Evolutionary conservation across 352 stramenopile genomes (phyloP).

Genomic region (Phytophthora sp.): DNA sequence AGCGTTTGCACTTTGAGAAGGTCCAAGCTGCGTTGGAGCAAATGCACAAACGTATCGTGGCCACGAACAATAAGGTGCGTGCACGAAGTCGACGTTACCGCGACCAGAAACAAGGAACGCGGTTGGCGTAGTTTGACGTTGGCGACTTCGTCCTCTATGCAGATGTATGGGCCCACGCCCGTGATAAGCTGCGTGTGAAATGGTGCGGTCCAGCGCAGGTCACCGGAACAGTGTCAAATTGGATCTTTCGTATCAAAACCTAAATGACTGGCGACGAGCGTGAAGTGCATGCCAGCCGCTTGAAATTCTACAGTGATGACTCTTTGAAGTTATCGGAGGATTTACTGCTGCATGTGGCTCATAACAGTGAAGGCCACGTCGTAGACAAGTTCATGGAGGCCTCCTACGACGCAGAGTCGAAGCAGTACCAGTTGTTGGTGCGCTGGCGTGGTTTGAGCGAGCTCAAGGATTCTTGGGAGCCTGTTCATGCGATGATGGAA

Average conservation of each 20-base stretch:
- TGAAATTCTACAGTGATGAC: slow-evolving; percentile 22
- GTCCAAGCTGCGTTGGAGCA: background rate
- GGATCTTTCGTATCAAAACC: slow-evolving; percentile 20
- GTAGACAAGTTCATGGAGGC: slow-evolving; percentile 6
- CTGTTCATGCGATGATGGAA: slow-evolving; percentile 9
- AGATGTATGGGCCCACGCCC: slow-evolving; percentile 22
- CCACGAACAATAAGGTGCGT: background rate
- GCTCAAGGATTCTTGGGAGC: slow-evolving; percentile 18
- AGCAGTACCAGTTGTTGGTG: slow-evolving; percentile 5
- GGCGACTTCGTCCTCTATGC: slow-evolving; percentile 27
- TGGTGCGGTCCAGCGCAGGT: slow-evolving; percentile 25
- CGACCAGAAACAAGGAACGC: background rate
- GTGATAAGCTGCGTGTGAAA: slow-evolving; percentile 12
- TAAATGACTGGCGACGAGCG: slow-evolving; percentile 11
- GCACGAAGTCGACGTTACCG: background rate
- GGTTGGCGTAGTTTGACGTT: slow-evolving; percentile 22
- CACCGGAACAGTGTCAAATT: slow-evolving; percentile 7
- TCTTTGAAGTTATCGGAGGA: slow-evolving; percentile 15
- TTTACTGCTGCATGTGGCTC: slow-evolving; percentile 11
- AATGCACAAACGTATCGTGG: slow-evolving; percentile 6
- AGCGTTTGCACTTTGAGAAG: background rate
- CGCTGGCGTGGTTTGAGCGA: slow-evolving; percentile 14
- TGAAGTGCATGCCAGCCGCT: slow-evolving; percentile 10
- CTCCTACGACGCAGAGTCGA: background rate
- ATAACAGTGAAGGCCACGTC: slow-evolving; percentile 27